Evolutionary conservation across 192 early-diverging fungal species (phyloP), one percentile per base, ranked within the genome.

Genomic region (Chytriomyces sp.): DNA sequence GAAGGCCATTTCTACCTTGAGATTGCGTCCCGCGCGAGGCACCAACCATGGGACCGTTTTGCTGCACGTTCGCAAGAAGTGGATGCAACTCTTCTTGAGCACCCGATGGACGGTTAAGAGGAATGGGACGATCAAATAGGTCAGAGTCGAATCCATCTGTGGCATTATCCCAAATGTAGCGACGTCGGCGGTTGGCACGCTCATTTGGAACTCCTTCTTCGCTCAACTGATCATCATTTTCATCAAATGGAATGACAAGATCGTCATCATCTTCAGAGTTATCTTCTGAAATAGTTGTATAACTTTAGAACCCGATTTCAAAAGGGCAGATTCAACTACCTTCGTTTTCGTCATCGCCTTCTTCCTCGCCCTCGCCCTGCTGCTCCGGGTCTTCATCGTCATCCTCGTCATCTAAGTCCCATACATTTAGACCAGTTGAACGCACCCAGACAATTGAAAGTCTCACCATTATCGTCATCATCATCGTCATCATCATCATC

Each of bases 381-480:
- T 88, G 86, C n/a, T 86, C 85, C 13, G 84, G 75, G n/a, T 87
- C 80, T 45, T 86, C 82, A 26, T 86, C 81, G 50, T 83, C 90
- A 65, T 88, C 88, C 47, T 87, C 88, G 62, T 86, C 86, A 68
- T 86, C 35, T 35, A 35, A 3, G 4, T 35, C 35, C 2, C 2
- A 35, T 35, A 2, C 35, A 35, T 3, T 35, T 4, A 35, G 35
- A 35, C 35, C 35, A 35, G 35, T 35, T 35, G 35, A 35, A 35
- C 35, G 1, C 35, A 3, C 35, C 35, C 35, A 35, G 35, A 35
- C 35, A 35, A 35, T 35, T 35, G 35, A 35, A 35, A 35, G 60
- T 82, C 86, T 28, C 82, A 77, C 35, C 35, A 35, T 35, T 35
- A 59, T 70, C 75, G 13, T 83, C 83, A 26, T 80, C 79, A 4